Base-by-base conservation (phyloP, 495 filamentous ascomycete genomes). In the Margaritispora aquatica region DNA sequence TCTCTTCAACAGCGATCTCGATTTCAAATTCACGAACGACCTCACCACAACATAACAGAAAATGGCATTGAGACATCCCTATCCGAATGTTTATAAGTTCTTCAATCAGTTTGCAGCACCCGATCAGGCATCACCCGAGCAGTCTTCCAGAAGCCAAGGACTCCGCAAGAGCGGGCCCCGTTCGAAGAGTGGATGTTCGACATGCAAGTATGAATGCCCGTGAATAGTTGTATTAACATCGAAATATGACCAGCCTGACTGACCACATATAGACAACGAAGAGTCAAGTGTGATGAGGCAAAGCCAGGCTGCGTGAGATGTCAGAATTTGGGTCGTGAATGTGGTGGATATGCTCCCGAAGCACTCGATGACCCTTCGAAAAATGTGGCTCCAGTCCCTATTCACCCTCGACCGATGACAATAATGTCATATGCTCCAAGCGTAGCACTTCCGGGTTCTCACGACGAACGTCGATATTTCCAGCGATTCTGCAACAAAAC, bases 201-300 rank as follows among this genome's bases (percentile, higher is more conserved):
- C 66, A 9, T 68, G 66, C 66, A 68, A 68, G 66, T 68, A 61
- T 59, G 66, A 51, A 21, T 1, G 11, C 26, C n/a, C 23, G 27
- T 59, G 21, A 22, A 17, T 20, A 27, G 2, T 23, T 34, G 10
- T 7, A 26, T 41, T 21, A 27, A 38, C 23, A 21, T 41, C 20
- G 21, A 44, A n/a, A 34, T 8, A 44, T n/a, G 15, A 2, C 17
- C 22, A 23, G 0, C 2, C 31, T 57, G 36, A 49, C 53, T 64
- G 54, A 57, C 24, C 7, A 23, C 20, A 21, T 27, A 36, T 54
- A 71, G 69, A 54, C 58, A 63, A 63, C 69, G 80, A 17, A 70
- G 73, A 48, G 75, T 86, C 54, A 84, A 86, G 67, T 86, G 83
- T 52, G 82, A 83, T 58, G 83, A 86, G 66, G 69, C 64, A 13